Evolutionary conservation across 1,284 basidiomycete species (phyloP).

Genomic region (Rhodotorula sp.): DNA sequence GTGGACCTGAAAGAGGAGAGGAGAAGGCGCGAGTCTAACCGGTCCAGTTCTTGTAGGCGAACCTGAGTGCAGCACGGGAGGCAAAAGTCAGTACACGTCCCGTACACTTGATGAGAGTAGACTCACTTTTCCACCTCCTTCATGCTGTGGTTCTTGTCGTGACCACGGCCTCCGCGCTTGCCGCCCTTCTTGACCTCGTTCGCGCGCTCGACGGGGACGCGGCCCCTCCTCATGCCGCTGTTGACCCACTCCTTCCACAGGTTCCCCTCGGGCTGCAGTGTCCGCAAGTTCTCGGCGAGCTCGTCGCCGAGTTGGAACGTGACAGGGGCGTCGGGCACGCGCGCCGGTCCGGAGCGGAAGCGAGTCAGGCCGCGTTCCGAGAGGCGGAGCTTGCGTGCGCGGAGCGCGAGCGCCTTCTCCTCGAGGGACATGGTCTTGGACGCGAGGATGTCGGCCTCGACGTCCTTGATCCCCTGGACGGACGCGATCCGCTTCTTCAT

Average conservation of each 20-base stretch:
- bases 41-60: constrained; percentile 16
- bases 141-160: constrained; percentile 38
- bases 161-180: constrained; percentile 37
- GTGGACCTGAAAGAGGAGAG: neutral
- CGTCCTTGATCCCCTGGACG: constrained; percentile 58
- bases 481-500: constrained; percentile 62
- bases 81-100: neutral
- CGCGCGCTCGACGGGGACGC: constrained; percentile 42
- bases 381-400: constrained; percentile 54
- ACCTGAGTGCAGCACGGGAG: neutral
- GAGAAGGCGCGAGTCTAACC: neutral
- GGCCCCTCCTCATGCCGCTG: constrained; percentile 42
- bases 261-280: constrained; percentile 61
- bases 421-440: constrained; percentile 51
- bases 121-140: constrained; percentile 35
- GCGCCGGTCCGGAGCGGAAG: constrained; percentile 69
- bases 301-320: constrained; percentile 92
- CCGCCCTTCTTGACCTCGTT: constrained; percentile 42
- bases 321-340: constrained; percentile 65
- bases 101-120: neutral
- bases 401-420: constrained; percentile 54
- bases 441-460: constrained; percentile 56
- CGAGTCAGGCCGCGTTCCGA: constrained; percentile 56
- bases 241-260: constrained; percentile 45
- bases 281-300: constrained; percentile 78